Evolutionary conservation across 805 yeast genomes (phyloP).

Genomic region (Cyberlindnera maritima): DNA sequence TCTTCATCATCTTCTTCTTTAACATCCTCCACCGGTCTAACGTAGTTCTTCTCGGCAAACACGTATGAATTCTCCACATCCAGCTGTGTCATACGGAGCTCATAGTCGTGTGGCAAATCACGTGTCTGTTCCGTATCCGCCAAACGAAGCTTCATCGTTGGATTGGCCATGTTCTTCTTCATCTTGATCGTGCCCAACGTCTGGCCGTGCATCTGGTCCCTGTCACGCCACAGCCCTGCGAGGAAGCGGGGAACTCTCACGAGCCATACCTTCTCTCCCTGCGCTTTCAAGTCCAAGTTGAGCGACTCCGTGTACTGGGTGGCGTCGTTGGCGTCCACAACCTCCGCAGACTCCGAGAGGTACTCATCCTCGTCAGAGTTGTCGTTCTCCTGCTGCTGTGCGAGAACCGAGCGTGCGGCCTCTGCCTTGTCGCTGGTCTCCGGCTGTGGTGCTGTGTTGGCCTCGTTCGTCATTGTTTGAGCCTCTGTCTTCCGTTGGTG

Average conservation of each 20-base stretch:
- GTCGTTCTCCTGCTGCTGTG: slow-evolving; percentile 27
- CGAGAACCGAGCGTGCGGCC: slow-evolving; percentile 17
- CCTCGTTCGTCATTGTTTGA: slow-evolving; percentile 7
- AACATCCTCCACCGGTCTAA: slow-evolving; percentile 2
- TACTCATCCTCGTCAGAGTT: slow-evolving; percentile 38
- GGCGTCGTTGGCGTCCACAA: slow-evolving; percentile 43
- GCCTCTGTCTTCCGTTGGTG: no score
- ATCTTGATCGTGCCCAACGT: slow-evolving; percentile 74
- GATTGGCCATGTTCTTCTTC: slow-evolving; percentile 23
- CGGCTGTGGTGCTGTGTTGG: background rate
- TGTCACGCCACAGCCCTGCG: slow-evolving; percentile 75
- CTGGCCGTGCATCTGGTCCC: slow-evolving; percentile 62
- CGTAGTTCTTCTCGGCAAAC: slow-evolving; percentile 77
- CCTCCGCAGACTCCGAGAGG: slow-evolving; percentile 40
- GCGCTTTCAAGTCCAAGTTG: slow-evolving; percentile 66
- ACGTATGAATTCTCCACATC: slow-evolving; percentile 83
- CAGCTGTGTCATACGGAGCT: slow-evolving; percentile 71
- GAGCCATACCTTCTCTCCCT: slow-evolving; percentile 81
- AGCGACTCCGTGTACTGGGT: slow-evolving; percentile 58
- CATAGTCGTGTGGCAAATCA: slow-evolving; percentile 81
- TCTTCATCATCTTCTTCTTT: slow-evolving; percentile 3
- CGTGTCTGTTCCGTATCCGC: slow-evolving; percentile 46
- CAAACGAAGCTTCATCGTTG: slow-evolving; percentile 53
- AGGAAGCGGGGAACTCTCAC: slow-evolving; percentile 87
- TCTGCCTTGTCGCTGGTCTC: background rate